Base-by-base conservation (phyloP, 2,329 filamentous ascomycete species). In the Penicillium sp. region DNA sequence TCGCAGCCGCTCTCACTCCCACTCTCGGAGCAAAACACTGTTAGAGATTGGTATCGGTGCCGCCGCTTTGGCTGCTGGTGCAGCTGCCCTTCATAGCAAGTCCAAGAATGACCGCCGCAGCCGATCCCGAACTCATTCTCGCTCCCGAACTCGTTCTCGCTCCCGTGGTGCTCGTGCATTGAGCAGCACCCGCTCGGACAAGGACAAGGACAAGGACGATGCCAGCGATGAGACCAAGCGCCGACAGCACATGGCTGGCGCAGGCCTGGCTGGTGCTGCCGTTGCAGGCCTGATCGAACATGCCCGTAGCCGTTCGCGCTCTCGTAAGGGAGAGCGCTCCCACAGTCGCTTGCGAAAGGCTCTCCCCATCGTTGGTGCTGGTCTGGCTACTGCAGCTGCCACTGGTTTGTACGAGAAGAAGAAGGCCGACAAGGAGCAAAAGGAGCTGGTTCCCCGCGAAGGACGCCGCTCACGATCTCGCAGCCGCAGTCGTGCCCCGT, bases 331-430 rank as follows among this genome's bases (percentile, higher is more conserved):
- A 42, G 79, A 78, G 26, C 82, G 84, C 33, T 86, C 84, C 44
- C 82, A 80, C 60, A 88, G 85, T 69, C 81, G 84, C 30, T 62
- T 88, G 40, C 80, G 84, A 62, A 78, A 84, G 64, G 86, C 85
- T 53, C 79, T 86, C 6, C 87, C 87, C 1, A 84, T 89, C 58
- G 83, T 85, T 67, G 86, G 85, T 44, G 85, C 86, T 56, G 87
- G 87, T 53, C 76, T 88, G 15, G 84, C 85, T 50, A 86, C 85
- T 66, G 87, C 87, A 44, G 87, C 86, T 15, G 79, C 86, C 35
- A 85, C 87, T 60, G 85, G 85, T 26, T 73, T 89, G 17, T 89
- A 88, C 69, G 87, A 89, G 75, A 87, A 84, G 69, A 84, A 83
- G 63, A 87, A 88, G 75, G 84, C 82, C 44, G 86, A 85, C 72